phyloP scores from a whole-genome alignment of 2,329 filamentous ascomycete genomes.

The Didymella pomorum region DNA sequence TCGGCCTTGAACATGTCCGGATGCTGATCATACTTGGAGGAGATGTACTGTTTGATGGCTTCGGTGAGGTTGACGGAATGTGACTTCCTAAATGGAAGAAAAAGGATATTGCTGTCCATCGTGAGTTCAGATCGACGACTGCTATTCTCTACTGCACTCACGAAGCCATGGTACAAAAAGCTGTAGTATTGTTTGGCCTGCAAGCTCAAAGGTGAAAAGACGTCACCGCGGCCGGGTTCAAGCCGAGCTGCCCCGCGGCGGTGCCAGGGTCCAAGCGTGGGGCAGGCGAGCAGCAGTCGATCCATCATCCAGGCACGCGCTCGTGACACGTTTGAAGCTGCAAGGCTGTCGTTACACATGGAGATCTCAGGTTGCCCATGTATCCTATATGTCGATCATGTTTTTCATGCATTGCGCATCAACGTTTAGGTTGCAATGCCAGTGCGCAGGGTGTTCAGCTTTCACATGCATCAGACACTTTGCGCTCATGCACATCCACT shows the following conservation, averaged over 20 bases:
- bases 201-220: slow-evolving; percentile 28
- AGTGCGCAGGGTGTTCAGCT: too few relatives aligned
- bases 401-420: not conserved
- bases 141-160: slow-evolving; percentile 21
- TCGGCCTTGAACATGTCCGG: slow-evolving; percentile 95
- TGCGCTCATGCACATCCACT: not conserved
- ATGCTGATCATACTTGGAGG: slow-evolving; percentile 97
- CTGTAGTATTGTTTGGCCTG: slow-evolving; percentile 28
- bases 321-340: not conserved
- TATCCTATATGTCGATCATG: not conserved
- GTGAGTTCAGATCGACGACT: not conserved
- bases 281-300: slow-evolving; percentile 10
- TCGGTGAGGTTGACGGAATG: slow-evolving; percentile 78
- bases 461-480: slow-evolving; percentile 1
- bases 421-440: not conserved
- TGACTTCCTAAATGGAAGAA: slow-evolving; percentile 87
- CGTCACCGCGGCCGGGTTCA: slow-evolving; percentile 33
- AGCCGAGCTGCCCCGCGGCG: slow-evolving; percentile 16
- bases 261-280: slow-evolving; percentile 14
- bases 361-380: not conserved
- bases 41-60: slow-evolving; percentile 94
- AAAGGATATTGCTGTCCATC: slow-evolving; percentile 67
- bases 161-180: slow-evolving; percentile 35
- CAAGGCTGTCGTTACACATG: slow-evolving; percentile 3
- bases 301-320: slow-evolving; percentile 13